phyloP scores from a whole-genome alignment of 805 yeast genomes.

The Vanderwaltozyma polyspora region DNA sequence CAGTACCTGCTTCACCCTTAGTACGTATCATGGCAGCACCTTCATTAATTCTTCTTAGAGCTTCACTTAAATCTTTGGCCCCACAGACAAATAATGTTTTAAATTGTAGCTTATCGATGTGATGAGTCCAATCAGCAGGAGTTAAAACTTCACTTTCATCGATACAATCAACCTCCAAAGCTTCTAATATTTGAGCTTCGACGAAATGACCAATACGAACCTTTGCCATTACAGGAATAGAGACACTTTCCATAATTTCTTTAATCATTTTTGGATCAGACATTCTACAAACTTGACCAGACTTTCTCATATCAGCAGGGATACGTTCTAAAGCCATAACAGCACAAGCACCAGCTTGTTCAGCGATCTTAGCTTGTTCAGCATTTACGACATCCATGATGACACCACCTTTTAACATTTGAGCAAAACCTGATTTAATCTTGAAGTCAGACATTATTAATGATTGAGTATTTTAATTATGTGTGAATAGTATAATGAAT shows the following conservation, averaged over 20 bases:
- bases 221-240: constrained; percentile 77
- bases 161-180: constrained; percentile 63
- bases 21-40: constrained; percentile 85
- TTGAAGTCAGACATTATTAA: constrained; percentile 28
- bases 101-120: constrained; percentile 48
- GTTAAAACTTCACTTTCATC: constrained; percentile 81
- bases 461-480: too few species aligned
- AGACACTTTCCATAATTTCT: constrained; percentile 53
- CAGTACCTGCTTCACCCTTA: constrained; percentile 86
- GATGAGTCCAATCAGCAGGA: constrained; percentile 62
- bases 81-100: constrained; percentile 78
- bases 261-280: constrained; percentile 72
- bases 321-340: constrained; percentile 82
- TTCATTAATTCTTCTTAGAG: constrained; percentile 64
- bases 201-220: constrained; percentile 75
- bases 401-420: constrained; percentile 74
- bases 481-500: too few species aligned
- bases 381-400: constrained; percentile 66
- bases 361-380: constrained; percentile 74
- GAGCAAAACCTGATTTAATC: constrained; percentile 71
- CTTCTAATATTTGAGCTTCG: constrained; percentile 69
- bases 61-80: constrained; percentile 72
- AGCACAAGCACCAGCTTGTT: constrained; percentile 78
- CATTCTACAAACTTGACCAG: constrained; percentile 80
- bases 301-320: constrained; percentile 75